Base-by-base conservation (phyloP, 495 filamentous ascomycete species). In the Penicillium bovifimosum region DNA sequence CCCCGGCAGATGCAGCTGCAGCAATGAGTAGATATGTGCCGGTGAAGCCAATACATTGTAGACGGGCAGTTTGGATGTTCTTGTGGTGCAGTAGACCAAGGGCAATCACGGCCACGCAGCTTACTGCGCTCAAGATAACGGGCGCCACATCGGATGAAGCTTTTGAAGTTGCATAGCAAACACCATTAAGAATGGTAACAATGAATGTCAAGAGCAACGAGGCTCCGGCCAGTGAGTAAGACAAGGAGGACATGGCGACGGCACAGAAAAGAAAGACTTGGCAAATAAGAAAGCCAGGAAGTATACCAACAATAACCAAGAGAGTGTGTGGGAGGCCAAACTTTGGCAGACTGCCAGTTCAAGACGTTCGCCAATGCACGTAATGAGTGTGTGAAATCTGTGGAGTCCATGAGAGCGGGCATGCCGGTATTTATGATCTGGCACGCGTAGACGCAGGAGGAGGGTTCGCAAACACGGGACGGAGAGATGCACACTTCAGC, bases 111-210 rank as follows among this genome's bases (percentile, higher is more conserved):
- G 53, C 50, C 16, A 63, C 41, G 49, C 67, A 73, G 50, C 55
- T 65, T 16, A 68, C 31, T 9, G 55, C 54, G 43, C 66, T 64
- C 20, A 75, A 56, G 24, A 55, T 41, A 29, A 70, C 46, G 11
- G 64, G 53, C 27, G 61, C 60, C 17, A 63, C 48, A 2, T 59
- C 55, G 20, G 56, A 51, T 6, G 57, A 53, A 24, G 58, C 54
- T 46, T 59, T 53, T 20, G 61, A 62, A 16, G 49, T 56, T 1
- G 58, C 61, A 48, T 63, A 72, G 18, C 57, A 67, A n/a, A 73
- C 36, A 29, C 65, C 69, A 56, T 68, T 63, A 32, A 72, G 53
- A 27, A 76, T 55, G 1, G 65, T 70, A 17, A 54, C 55, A 36
- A 66, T 55, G 28, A 68, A 54, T 6, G 67, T 65, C 16, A 51